Conservation (phyloP, 164 flowering plant genomes). For the Annona squamosa region DNA sequence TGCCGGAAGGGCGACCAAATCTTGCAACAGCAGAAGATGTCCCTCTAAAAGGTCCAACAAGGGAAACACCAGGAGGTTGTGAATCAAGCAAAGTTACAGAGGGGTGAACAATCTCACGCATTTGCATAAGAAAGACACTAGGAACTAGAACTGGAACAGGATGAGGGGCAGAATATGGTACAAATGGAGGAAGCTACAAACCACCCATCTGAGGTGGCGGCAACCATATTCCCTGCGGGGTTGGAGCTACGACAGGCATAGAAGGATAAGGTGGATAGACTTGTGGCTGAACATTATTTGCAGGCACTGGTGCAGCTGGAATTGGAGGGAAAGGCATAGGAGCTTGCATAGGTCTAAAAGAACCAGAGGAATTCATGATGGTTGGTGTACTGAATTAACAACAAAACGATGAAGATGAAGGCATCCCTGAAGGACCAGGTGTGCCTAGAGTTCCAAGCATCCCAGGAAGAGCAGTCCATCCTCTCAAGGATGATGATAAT, state of each 20-base stretch:
- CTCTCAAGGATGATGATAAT: constrained; percentile 20
- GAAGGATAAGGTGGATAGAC: constrained; percentile 34
- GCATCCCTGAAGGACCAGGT: constrained; percentile 53
- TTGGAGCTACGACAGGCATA: constrained; percentile 36
- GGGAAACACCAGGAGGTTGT: constrained; percentile 60
- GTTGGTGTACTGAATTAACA: constrained; percentile 15
- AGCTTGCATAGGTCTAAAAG: constrained; percentile 24
- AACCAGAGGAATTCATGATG: constrained; percentile 25
- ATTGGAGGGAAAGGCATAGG: constrained; percentile 20
- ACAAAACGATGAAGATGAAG: constrained; percentile 26
- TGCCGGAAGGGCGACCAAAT: constrained; percentile 23
- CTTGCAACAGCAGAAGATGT: constrained; percentile 20
- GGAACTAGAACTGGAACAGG: constrained; percentile 34
- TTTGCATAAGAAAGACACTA: constrained; percentile 16
- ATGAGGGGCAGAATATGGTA: constrained; percentile 44
- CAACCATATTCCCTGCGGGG: constrained; percentile 66
- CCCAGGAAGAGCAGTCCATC: constrained; percentile 26
- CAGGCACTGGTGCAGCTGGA: constrained; percentile 10
- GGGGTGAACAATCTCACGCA: constrained; percentile 36
- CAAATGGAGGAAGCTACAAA: constrained; percentile 51
- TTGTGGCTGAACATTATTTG: constrained; percentile 34
- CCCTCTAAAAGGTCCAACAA: constrained; percentile 34
- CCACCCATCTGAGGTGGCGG: constrained; percentile 55
- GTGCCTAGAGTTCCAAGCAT: constrained; percentile 29
- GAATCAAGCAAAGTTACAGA: constrained; percentile 46